These are phyloP conservation scores for Tuber melanosporum DNA, from an alignment of 495 filamentous ascomycete species.

Conservation along the genomic window DNA sequence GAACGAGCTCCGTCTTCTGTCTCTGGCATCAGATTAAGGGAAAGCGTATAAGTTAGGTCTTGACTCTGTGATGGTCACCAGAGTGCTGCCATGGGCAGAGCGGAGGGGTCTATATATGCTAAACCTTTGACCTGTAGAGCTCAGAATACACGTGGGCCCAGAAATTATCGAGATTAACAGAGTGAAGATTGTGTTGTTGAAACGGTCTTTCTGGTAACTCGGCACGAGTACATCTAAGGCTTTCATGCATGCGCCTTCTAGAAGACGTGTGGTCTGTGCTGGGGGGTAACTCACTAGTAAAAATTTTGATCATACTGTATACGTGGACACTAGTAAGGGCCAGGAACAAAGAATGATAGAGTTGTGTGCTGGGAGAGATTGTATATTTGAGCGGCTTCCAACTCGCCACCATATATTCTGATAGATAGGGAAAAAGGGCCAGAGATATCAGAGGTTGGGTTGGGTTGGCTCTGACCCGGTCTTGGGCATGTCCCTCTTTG, in stretches of 20 bases:
- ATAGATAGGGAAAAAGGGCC: background rate
- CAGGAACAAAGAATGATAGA: background rate
- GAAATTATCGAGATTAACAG: background rate
- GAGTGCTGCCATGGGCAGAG: background rate
- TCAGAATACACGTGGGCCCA: background rate
- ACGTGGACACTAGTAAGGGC: background rate
- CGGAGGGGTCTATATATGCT: background rate
- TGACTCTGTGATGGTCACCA: background rate
- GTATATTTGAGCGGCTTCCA: background rate
- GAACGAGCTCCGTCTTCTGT: background rate
- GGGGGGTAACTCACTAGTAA: background rate
- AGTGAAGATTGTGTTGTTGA: background rate
- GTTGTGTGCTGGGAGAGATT: background rate
- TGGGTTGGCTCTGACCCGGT: background rate
- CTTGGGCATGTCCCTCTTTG: background rate
- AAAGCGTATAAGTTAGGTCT: background rate
- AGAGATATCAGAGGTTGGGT: background rate
- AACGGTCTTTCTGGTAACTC: background rate
- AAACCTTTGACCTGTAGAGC: background rate
- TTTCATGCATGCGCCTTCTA: background rate
- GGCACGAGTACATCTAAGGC: background rate
- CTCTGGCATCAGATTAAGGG: background rate
- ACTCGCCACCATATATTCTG: background rate
- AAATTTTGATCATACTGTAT: background rate
- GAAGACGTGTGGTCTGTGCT: background rate